Conservation (phyloP, 2,329 filamentous ascomycete species). For the Aspergillus glaucus region DNA sequence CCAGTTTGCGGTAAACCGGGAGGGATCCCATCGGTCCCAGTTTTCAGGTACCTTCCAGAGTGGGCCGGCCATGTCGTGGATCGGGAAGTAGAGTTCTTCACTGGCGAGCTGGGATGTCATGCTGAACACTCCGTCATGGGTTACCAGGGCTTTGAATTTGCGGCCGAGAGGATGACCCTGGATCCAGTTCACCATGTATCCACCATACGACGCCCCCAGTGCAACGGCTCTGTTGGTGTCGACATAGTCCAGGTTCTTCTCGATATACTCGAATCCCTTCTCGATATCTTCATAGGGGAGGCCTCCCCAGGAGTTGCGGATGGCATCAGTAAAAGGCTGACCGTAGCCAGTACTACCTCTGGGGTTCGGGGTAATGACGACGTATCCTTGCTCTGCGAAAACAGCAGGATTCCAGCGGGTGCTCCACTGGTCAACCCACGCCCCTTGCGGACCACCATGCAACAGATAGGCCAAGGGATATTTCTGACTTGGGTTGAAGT, state of each 20-base stretch:
- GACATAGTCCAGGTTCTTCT: conserved; percentile 45
- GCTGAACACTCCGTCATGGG: conserved; percentile 46
- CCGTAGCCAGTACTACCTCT: conserved; percentile 55
- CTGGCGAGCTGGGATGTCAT: conserved; percentile 39
- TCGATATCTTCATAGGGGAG: conserved; percentile 51
- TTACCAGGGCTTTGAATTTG: conserved; percentile 54
- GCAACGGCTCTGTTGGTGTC: conserved; percentile 50
- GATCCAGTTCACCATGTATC: conserved; percentile 57
- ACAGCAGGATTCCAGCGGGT: conserved; percentile 50
- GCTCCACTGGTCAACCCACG: conserved; percentile 51
- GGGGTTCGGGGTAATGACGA: conserved; percentile 55
- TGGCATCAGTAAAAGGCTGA: conserved; percentile 47
- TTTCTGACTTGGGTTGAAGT: conserved; percentile 40
- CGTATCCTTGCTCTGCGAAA: conserved; percentile 57
- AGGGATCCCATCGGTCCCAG: conserved; percentile 56
- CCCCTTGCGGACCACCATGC: conserved; percentile 47
- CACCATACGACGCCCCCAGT: conserved; percentile 51
- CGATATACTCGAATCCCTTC: conserved; percentile 48
- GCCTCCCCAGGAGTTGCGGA: conserved; percentile 50
- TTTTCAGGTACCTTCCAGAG: conserved; percentile 45
- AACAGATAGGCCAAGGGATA: conserved; percentile 51
- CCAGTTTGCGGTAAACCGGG: conserved; percentile 60
- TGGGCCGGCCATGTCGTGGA: conserved; percentile 47
- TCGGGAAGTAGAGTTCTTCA: conserved; percentile 52
- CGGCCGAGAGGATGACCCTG: conserved; percentile 49